Percentiles rank a stretch among this genome's conserved stretches.
Conservation (phyloP, 1,284 basidiomycete genomes). For the Irpex sp. region DNA sequence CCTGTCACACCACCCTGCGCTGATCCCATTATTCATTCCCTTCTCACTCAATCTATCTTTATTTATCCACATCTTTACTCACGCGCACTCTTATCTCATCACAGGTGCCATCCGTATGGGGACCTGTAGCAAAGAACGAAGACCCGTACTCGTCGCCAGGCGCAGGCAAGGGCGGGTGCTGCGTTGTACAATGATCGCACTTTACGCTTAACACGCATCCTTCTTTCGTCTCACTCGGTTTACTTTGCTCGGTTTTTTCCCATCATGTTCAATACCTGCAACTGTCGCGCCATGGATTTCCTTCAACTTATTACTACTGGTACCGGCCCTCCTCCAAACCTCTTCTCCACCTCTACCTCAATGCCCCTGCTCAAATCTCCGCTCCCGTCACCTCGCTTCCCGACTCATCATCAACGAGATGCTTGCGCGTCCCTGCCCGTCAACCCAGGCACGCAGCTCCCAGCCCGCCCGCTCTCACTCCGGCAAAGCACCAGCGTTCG, state of each 20-base stretch:
- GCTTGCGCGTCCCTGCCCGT: background rate
- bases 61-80: background rate
- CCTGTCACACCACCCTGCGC: background rate
- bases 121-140: conserved; percentile 80
- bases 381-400: background rate
- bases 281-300: background rate
- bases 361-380: background rate
- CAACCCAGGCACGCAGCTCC: background rate
- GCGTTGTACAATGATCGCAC: conserved; percentile 37
- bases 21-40: conserved; percentile 2
- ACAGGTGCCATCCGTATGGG: conserved; percentile 88
- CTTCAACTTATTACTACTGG: background rate
- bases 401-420: background rate
- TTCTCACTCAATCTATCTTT: background rate
- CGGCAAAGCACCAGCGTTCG: background rate
- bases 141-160: conserved; percentile 80
- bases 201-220: conserved; percentile 5
- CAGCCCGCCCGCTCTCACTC: background rate
- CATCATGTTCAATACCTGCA: no score
- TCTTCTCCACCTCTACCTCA: background rate
- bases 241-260: conserved; percentile 11
- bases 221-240: conserved; percentile 5
- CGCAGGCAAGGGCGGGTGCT: conserved; percentile 48
- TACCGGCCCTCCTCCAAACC: background rate
- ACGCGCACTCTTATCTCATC: conserved; percentile 8